Conservation (phyloP, 805 yeast species). For the Metschnikowia lachancei region DNA sequence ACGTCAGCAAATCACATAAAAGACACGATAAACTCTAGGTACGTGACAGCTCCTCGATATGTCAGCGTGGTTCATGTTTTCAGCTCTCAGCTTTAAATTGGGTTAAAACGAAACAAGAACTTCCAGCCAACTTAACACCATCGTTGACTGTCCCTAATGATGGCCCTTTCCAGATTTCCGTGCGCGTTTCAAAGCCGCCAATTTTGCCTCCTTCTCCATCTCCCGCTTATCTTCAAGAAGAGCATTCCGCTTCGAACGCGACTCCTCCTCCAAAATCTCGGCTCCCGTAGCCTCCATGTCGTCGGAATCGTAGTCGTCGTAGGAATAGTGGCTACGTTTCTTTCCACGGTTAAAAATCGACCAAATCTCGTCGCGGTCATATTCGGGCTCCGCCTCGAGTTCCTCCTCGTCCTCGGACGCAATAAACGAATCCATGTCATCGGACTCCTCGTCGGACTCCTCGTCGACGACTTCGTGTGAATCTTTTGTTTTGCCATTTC, state of each 20-base stretch:
- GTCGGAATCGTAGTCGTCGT: slow-evolving; percentile 48
- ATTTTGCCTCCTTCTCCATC: slow-evolving; percentile 52
- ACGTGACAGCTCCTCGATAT: too few species aligned
- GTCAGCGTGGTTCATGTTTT: too few species aligned
- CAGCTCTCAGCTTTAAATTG: too few species aligned
- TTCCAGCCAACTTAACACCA: neutral
- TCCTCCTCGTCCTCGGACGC: slow-evolving; percentile 39
- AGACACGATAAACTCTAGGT: too few species aligned
- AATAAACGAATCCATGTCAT: slow-evolving; percentile 53
- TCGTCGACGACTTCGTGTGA: too few species aligned
- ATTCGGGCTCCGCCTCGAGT: slow-evolving; percentile 42
- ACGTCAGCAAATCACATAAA: too few species aligned
- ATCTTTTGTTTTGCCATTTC: slow-evolving; percentile 9
- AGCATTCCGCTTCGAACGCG: slow-evolving; percentile 63
- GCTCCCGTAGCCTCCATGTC: slow-evolving; percentile 96
- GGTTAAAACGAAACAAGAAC: too few species aligned
- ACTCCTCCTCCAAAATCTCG: slow-evolving; percentile 83
- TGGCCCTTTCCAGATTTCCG: slow-evolving; percentile 7
- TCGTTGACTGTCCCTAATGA: neutral
- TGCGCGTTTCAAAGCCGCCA: slow-evolving; percentile 42
- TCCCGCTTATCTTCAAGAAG: slow-evolving; percentile 74
- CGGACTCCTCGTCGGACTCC: slow-evolving; percentile 38
- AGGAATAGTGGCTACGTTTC: slow-evolving; percentile 46
- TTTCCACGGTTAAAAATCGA: slow-evolving; percentile 70
- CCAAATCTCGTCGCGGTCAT: slow-evolving; percentile 88